A percentile compares a stretch with the other conserved stretches of the same genome.
Evolutionary conservation across 352 stramenopile species (phyloP).

Genomic region (Pythium oligandrum): DNA sequence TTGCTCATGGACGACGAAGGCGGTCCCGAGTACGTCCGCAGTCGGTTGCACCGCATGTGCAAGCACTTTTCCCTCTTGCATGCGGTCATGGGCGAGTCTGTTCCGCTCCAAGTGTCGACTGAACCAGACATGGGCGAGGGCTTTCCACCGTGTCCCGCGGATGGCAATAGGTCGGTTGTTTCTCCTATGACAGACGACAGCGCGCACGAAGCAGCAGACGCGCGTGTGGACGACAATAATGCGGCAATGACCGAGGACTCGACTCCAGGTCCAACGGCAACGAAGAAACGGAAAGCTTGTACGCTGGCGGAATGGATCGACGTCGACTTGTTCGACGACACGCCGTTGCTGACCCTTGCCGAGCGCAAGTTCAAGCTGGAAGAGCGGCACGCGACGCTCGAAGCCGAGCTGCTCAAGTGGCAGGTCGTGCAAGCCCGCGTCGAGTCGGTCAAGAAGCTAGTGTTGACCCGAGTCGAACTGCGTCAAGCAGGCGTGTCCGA

Average conservation of each 20-base stretch:
- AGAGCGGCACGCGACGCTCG: neutral
- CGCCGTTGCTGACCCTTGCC: neutral
- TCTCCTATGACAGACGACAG: too few species aligned
- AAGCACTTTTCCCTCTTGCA: constrained; percentile 6
- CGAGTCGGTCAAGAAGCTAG: constrained; percentile 11
- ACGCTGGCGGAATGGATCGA: neutral
- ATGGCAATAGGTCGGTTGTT: too few species aligned
- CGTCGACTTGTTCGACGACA: neutral
- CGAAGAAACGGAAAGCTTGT: constrained; percentile 4
- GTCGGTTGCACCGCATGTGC: constrained; percentile 6
- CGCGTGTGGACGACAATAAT: too few species aligned
- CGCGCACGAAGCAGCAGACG: too few species aligned
- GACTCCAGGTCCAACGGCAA: neutral
- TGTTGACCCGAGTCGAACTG: constrained; percentile 9
- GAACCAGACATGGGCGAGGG: neutral
- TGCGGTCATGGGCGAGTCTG: constrained; percentile 4
- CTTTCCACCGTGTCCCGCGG: neutral
- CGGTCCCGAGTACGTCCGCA: neutral
- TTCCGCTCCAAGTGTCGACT: neutral
- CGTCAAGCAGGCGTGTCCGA: constrained; percentile 12
- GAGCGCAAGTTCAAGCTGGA: constrained; percentile 4
- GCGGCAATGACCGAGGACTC: neutral
- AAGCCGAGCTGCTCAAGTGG: constrained; percentile 4
- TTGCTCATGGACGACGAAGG: neutral
- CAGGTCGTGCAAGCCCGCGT: constrained; percentile 7